phyloP scores from a whole-genome alignment of 768 basidiomycete genomes.

The Suillus placidus region DNA sequence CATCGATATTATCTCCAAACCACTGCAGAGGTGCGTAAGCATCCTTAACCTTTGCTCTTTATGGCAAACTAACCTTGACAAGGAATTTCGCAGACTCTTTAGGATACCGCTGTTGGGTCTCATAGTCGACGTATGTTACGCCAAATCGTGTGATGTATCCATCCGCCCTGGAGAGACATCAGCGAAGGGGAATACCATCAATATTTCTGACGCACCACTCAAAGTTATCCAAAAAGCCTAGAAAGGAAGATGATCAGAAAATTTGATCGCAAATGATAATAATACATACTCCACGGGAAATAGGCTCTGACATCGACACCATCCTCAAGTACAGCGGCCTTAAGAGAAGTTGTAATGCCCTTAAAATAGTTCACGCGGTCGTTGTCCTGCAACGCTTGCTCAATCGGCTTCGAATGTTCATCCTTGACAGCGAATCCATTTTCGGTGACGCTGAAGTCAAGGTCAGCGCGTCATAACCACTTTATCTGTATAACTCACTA shows the following conservation, averaged over 20 bases:
- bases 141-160: conserved; percentile 71
- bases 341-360: conserved; percentile 55
- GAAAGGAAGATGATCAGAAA: not conserved
- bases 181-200: not conserved
- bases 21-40: conserved; percentile 21
- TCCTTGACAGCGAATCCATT: conserved; percentile 74
- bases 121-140: conserved; percentile 71
- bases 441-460: conserved; percentile 59
- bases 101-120: conserved; percentile 65
- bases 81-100: conserved; percentile 65
- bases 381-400: conserved; percentile 56
- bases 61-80: conserved; percentile 43
- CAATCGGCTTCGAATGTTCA: conserved; percentile 55
- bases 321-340: conserved; percentile 62
- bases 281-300: conserved; percentile 65
- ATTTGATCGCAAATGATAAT: not conserved
- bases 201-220: conserved; percentile 48
- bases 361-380: conserved; percentile 71
- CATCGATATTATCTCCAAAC: conserved; percentile 35
- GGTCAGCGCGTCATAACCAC: conserved; percentile 2
- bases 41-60: not conserved
- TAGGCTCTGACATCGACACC: conserved; percentile 64
- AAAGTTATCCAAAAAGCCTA: conserved; percentile 71
- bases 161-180: conserved; percentile 47
- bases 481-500: conserved; percentile 40